Percentiles rank a stretch among this genome's conserved stretches.
Evolutionary conservation across 2,329 filamentous ascomycete species (phyloP).

Genomic region (Penicillium crustosum): DNA sequence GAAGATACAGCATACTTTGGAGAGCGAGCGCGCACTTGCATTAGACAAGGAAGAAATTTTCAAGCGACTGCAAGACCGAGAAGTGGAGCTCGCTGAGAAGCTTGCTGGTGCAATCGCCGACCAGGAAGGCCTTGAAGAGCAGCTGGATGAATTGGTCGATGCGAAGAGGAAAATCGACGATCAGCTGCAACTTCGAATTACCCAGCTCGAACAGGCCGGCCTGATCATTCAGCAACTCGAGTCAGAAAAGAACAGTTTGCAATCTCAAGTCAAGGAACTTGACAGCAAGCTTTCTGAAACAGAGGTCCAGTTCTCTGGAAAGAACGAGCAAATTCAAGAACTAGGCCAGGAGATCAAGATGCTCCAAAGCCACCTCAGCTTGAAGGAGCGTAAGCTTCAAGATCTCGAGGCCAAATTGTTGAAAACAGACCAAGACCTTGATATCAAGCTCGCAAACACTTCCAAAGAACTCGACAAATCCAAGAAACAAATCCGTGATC

Average conservation of each 20-base stretch:
- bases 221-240: conserved; percentile 83
- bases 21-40: conserved; percentile 92
- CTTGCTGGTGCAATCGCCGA: conserved; percentile 88
- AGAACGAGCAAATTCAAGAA: conserved; percentile 72
- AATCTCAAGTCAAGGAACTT: conserved; percentile 65
- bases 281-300: conserved; percentile 71
- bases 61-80: conserved; percentile 88
- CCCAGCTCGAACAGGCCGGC: conserved; percentile 88
- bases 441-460: conserved; percentile 75
- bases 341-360: conserved; percentile 84
- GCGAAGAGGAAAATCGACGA: conserved; percentile 88
- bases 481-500: conserved; percentile 71
- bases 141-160: conserved; percentile 82
- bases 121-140: conserved; percentile 89
- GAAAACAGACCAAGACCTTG: conserved; percentile 82
- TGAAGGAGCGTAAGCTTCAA: conserved; percentile 86
- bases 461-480: conserved; percentile 76
- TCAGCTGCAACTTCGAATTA: conserved; percentile 73
- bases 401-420: conserved; percentile 84
- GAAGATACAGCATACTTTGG: conserved; percentile 87
- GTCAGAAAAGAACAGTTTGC: conserved; percentile 76
- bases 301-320: conserved; percentile 67
- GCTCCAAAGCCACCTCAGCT: conserved; percentile 80
- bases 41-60: conserved; percentile 99
- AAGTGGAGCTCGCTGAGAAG: conserved; percentile 89